Conservation (phyloP, 2,329 filamentous ascomycete species). For the Botryotinia calthae region DNA sequence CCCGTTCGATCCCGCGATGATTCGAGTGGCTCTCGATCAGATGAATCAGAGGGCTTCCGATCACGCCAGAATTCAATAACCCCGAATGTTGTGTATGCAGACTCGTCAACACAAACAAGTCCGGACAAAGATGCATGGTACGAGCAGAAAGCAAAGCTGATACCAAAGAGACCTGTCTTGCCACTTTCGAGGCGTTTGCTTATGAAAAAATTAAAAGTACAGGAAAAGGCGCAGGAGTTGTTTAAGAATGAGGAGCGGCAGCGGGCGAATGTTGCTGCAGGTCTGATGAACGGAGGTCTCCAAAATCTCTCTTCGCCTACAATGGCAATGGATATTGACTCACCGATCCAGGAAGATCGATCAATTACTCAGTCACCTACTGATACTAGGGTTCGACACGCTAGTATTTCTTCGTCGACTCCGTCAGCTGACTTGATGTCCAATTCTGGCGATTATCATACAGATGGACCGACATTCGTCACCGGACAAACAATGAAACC, state of each 20-base stretch:
- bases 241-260: constrained; percentile 22
- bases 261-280: constrained; percentile 15
- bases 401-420: constrained; percentile 33
- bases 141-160: constrained; percentile 24
- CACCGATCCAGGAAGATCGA: constrained; percentile 22
- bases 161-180: constrained; percentile 32
- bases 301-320: constrained; percentile 26
- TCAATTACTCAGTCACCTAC: constrained; percentile 29
- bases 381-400: constrained; percentile 29
- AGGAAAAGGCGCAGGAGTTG: constrained; percentile 23
- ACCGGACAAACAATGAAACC: constrained; percentile 34
- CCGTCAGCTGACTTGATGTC: constrained; percentile 30
- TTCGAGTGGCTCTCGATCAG: constrained; percentile 21
- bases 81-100: constrained; percentile 33
- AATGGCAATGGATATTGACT: constrained; percentile 32
- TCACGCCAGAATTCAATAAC: constrained; percentile 31
- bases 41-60: constrained; percentile 22
- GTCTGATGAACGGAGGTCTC: constrained; percentile 20
- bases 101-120: constrained; percentile 37
- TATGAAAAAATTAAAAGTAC: constrained; percentile 33
- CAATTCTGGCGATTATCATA: constrained; percentile 31
- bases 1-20: constrained; percentile 22
- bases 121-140: constrained; percentile 38
- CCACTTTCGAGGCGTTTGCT: constrained; percentile 36
- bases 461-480: constrained; percentile 31